phyloP scores from a whole-genome alignment of 768 basidiomycete genomes.

The Mycena rosella region DNA sequence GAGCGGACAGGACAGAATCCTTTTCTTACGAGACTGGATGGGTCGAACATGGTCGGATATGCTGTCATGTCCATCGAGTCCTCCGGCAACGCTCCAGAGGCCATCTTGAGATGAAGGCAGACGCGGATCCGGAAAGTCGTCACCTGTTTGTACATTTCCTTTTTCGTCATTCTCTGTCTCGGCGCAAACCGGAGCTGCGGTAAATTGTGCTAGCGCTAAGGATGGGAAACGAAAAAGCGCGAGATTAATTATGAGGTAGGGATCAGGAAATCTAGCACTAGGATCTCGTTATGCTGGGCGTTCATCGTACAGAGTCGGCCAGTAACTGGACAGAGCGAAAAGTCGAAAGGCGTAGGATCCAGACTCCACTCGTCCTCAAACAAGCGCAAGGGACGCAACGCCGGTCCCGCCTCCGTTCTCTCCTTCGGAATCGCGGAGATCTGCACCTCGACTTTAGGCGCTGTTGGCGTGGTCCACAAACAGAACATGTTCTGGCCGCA shows the following conservation, averaged over 20 bases:
- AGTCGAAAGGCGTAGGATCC: neutral
- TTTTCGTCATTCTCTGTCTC: no score
- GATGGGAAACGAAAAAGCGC: no score
- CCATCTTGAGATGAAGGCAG: neutral
- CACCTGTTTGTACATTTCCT: no score
- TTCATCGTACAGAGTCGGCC: conserved; percentile 15
- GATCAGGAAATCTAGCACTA: conserved; percentile 11
- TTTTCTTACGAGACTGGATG: conserved; percentile 71
- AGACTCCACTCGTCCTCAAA: neutral
- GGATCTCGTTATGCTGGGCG: conserved; percentile 6
- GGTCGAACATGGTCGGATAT: conserved; percentile 64
- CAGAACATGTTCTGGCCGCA: conserved; percentile 5
- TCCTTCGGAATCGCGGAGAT: conserved; percentile 8
- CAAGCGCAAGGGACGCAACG: conserved; percentile 8
- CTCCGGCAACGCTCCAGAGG: conserved; percentile 1
- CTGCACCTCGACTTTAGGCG: conserved; percentile 1
- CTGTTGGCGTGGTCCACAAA: neutral
- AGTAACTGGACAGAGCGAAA: conserved; percentile 4
- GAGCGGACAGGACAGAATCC: conserved; percentile 80
- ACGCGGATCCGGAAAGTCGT: no score
- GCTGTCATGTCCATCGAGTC: conserved; percentile 16
- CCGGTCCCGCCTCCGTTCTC: neutral
- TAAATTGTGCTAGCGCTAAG: no score
- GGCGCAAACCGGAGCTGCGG: no score
- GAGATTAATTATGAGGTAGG: neutral